phyloP scores from a whole-genome alignment of 305 asterid genomes.

The Fraxinus angustifolia region DNA sequence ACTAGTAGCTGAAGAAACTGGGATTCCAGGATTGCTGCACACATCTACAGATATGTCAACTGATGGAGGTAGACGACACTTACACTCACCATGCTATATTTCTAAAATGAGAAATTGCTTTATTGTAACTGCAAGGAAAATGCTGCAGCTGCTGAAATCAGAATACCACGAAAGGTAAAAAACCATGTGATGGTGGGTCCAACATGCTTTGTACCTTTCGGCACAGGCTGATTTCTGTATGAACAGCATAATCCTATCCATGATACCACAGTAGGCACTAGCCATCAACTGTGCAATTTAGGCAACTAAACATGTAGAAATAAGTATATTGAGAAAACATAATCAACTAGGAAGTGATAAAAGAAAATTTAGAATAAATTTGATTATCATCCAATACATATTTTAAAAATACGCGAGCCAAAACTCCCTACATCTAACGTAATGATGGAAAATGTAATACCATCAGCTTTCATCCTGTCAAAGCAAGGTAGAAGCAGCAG shows the following conservation, averaged over 20 bases:
- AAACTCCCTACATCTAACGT: background rate
- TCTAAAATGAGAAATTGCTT: constrained; percentile 10
- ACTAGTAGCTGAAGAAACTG: constrained; percentile 59
- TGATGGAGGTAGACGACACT: background rate
- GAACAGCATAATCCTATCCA: background rate
- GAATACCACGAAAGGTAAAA: background rate
- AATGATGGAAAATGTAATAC: background rate
- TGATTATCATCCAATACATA: background rate
- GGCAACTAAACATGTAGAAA: background rate
- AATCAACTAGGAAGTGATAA: background rate
- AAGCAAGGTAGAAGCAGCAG: background rate
- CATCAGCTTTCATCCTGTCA: background rate
- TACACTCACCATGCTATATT: background rate
- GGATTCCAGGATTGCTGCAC: constrained; percentile 67
- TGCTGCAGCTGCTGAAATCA: background rate
- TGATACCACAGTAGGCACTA: background rate
- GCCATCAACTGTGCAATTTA: background rate
- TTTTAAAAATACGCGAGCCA: background rate
- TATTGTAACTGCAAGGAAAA: background rate
- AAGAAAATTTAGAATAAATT: background rate
- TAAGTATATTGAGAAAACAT: background rate
- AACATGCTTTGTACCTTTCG: background rate
- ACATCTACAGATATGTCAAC: constrained; percentile 12
- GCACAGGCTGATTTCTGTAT: background rate
- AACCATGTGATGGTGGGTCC: background rate